A percentile compares a stretch with the other conserved stretches of the same genome.
Conservation (phyloP, 768 basidiomycete genomes). For the Sarcomyxa edulis region DNA sequence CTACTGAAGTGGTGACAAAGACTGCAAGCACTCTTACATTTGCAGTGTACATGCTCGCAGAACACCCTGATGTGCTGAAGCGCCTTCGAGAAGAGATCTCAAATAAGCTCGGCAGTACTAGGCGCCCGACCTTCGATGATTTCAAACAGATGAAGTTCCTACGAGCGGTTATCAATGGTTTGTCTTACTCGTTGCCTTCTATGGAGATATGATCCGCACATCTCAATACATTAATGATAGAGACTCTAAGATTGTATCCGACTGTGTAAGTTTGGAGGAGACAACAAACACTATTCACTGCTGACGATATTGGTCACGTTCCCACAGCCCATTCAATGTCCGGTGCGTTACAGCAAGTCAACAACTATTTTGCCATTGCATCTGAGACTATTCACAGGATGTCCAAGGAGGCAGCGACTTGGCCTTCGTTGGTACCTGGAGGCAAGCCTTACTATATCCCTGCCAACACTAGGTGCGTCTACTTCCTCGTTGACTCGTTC, state of each 20-base stretch:
- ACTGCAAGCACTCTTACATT: conserved; percentile 49
- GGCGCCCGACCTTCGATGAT: conserved; percentile 48
- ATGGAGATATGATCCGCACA: conserved; percentile 6
- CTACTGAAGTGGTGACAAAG: conserved; percentile 14
- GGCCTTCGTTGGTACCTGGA: conserved; percentile 22
- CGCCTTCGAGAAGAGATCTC: conserved; percentile 48
- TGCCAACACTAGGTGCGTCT: conserved; percentile 23
- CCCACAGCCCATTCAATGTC: conserved; percentile 30
- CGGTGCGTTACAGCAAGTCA: conserved; percentile 10
- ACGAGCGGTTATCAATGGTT: conserved; percentile 51
- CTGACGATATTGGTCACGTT: too few species aligned
- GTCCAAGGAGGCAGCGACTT: conserved; percentile 18
- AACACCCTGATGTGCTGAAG: conserved; percentile 39
- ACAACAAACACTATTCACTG: too few species aligned
- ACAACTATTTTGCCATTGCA: not conserved
- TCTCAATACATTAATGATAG: too few species aligned
- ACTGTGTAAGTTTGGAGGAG: conserved; percentile 43
- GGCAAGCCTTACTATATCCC: conserved; percentile 35
- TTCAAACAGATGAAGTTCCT: conserved; percentile 56
- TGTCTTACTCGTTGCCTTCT: conserved; percentile 6
- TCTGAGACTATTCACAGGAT: conserved; percentile 8
- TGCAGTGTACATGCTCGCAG: conserved; percentile 48
- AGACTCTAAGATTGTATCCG: conserved; percentile 49
- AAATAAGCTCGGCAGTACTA: conserved; percentile 33
- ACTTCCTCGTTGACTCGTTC: not conserved